phyloP scores from a whole-genome alignment of 192 early-diverging fungal genomes.

The Coemansia biformis region DNA sequence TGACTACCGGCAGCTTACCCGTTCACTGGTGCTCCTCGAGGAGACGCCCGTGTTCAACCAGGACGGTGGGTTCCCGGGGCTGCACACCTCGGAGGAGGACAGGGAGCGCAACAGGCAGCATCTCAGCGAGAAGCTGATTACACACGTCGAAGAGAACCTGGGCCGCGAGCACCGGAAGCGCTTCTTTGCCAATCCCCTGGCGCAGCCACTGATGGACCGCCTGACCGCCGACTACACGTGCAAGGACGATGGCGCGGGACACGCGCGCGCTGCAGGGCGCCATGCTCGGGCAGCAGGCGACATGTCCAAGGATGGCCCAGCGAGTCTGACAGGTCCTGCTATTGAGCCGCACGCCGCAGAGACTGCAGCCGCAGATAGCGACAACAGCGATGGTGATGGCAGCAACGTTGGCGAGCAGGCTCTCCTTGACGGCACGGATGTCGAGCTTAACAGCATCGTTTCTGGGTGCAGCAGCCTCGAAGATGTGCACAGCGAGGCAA shows the following conservation, averaged over 20 bases:
- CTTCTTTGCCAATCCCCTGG: conserved; percentile 28
- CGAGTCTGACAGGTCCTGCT: no score
- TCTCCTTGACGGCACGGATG: neutral
- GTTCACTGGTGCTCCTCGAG: conserved; percentile 18
- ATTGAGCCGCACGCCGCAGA: no score
- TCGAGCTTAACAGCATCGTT: neutral
- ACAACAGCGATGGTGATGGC: neutral
- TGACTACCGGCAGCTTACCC: conserved; percentile 6
- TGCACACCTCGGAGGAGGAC: conserved; percentile 7
- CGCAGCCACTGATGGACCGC: conserved; percentile 11
- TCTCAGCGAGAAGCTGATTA: conserved; percentile 18
- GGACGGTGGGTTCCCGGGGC: conserved; percentile 24
- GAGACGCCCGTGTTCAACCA: conserved; percentile 12
- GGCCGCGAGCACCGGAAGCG: conserved; percentile 46
- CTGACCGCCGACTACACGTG: conserved; percentile 15
- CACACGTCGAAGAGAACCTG: conserved; percentile 19
- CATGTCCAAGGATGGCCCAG: no score
- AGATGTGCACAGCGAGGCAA: conserved; percentile 14
- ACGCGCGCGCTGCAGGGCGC: neutral
- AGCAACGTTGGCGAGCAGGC: neutral
- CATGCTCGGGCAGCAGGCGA: no score
- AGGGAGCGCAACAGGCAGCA: conserved; percentile 10
- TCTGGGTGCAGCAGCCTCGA: conserved; percentile 4
- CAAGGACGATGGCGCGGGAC: neutral
- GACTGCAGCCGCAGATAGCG: no score